Evolutionary conservation across 1,139 yeast genomes (phyloP), one percentile per base, ranked within the genome.

Genomic region (Hanseniaspora sp.): DNA sequence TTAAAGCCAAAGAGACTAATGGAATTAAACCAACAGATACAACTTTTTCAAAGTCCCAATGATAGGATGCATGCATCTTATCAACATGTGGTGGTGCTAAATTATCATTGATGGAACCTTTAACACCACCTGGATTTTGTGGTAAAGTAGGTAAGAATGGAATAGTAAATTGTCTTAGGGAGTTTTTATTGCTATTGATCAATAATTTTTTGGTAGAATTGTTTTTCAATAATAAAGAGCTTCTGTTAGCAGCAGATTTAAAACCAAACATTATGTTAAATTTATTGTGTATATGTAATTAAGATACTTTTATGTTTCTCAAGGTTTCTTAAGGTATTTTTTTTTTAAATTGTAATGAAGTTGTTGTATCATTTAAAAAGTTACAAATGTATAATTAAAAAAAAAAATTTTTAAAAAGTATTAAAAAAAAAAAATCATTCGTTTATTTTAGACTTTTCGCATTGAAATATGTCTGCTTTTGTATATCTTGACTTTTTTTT

Each of bases 41-140:
- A 8, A 73, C 58, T 66, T 82, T 76, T 68, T 84, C 92, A 57
- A 76, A 70, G 51, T 82, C 76, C 94, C 94, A 84, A 70, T 83
- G 92, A 60, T 73, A 70, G 11, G 86, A 79, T 34, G 92, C 92
- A 59, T 82, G 82, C 30, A 68, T 59, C 61, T 73, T 78, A 59
- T 74, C 70, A 13, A 81, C 67, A 49, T 71, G 67, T 53, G 92
- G 92, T 8, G 79, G 75, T 7, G 74, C 72, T 62, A 77, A 80
- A 28, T 92, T 86, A 59, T 84, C 92, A 64, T 84, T 84, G 43
- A 83, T 87, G 7, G 84, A 78, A 31, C 90, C 94, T 41, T 80
- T 79, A 54, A 84, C 77, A 65, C 77, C 72, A 44, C 92, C 88
- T 56, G 92, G 86, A 42, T 90, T 88, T 67, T 83, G 90, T 56